These are phyloP conservation scores for Quercus alba DNA, from an alignment of 306 rosid genomes.

Conservation along the genomic window DNA sequence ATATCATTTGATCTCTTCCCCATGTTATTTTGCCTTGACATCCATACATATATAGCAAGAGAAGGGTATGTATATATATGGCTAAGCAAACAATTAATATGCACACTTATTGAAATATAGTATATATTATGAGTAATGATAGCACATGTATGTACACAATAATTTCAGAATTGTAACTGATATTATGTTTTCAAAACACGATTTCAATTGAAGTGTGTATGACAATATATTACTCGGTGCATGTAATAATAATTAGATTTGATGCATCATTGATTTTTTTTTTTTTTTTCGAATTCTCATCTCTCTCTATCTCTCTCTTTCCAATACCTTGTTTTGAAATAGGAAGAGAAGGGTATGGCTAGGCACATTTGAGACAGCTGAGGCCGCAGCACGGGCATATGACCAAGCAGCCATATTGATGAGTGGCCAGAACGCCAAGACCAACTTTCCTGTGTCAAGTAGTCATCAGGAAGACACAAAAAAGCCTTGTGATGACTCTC, in stretches of 20 bases:
- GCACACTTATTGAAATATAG: too few species aligned
- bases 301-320: not conserved
- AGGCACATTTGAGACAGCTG: constrained; percentile 97
- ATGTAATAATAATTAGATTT: too few species aligned
- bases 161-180: too few species aligned
- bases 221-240: too few species aligned
- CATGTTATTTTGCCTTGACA: not conserved
- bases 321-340: not conserved
- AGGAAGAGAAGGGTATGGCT: constrained; percentile 99
- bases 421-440: constrained; percentile 94
- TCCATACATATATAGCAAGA: not conserved
- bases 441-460: constrained; percentile 60
- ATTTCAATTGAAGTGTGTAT: too few species aligned
- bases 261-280: not conserved
- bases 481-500: constrained; percentile 18
- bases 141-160: too few species aligned
- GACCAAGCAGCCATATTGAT: constrained; percentile 94
- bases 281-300: not conserved
- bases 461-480: constrained; percentile 22
- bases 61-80: not conserved
- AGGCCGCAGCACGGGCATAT: constrained; percentile 96
- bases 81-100: not conserved
- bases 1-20: not conserved
- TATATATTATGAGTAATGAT: too few species aligned
- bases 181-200: too few species aligned